Percentiles rank a stretch among this genome's conserved stretches.
phyloP scores from a whole-genome alignment of 2,329 filamentous ascomycete genomes.

The Xylariomycetidae sp. region DNA sequence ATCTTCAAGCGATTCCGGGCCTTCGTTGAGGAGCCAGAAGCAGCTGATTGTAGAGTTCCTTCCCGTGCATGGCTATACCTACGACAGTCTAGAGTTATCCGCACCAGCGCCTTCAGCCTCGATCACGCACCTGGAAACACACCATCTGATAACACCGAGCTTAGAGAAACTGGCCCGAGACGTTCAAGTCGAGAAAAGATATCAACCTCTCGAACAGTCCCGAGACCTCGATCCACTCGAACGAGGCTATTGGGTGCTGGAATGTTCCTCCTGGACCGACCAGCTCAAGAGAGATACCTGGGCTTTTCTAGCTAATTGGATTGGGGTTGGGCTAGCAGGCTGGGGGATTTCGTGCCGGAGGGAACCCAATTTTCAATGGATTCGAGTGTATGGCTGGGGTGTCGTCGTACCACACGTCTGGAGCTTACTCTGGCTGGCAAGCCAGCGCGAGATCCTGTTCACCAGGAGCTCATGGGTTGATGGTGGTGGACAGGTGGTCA shows the following conservation, averaged over 20 bases:
- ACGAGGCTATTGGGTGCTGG: conserved; percentile 72
- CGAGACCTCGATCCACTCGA: conserved; percentile 56
- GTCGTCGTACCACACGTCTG: conserved; percentile 69
- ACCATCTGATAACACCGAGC: conserved; percentile 51
- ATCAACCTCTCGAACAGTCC: conserved; percentile 43
- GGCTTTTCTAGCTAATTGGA: conserved; percentile 55
- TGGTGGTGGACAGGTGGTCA: conserved; percentile 50
- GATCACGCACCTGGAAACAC: conserved; percentile 34
- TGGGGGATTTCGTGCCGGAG: conserved; percentile 63
- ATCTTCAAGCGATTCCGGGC: conserved; percentile 31
- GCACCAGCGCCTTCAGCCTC: conserved; percentile 51
- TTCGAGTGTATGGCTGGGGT: conserved; percentile 77
- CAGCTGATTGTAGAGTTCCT: conserved; percentile 16
- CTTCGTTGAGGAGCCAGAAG: conserved; percentile 12
- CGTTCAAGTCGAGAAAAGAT: conserved; percentile 49
- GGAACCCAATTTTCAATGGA: conserved; percentile 35
- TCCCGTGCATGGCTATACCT: conserved; percentile 20
- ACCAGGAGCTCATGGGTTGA: conserved; percentile 64
- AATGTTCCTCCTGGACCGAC: conserved; percentile 50
- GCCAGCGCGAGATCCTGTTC: conserved; percentile 54
- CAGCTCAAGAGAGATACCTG: conserved; percentile 51
- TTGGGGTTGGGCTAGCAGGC: conserved; percentile 55
- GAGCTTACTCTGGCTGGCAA: conserved; percentile 69
- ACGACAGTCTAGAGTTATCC: conserved; percentile 42
- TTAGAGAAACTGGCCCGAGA: conserved; percentile 49